Conservation (phyloP, 2,329 filamentous ascomycete genomes). For the Calonectria montana region DNA sequence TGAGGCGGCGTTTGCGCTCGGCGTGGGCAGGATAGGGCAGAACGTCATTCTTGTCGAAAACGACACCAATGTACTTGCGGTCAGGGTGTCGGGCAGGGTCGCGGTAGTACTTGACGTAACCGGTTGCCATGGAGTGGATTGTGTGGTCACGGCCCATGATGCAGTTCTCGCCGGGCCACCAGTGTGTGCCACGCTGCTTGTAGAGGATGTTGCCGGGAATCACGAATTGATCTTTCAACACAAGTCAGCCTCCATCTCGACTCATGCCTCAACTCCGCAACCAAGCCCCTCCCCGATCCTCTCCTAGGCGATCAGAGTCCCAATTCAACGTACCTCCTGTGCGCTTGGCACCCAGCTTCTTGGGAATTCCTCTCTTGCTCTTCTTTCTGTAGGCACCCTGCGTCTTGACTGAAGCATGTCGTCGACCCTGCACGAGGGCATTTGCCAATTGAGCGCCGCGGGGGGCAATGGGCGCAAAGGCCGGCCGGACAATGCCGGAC, state of each 20-base stretch:
- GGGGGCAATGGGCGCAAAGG: constrained; percentile 34
- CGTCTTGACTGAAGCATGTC: constrained; percentile 70
- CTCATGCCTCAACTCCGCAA: background rate
- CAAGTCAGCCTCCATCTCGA: constrained; percentile 26
- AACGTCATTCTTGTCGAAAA: constrained; percentile 82
- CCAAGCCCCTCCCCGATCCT: background rate
- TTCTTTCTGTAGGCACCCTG: constrained; percentile 76
- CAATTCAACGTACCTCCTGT: constrained; percentile 75
- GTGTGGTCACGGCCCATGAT: constrained; percentile 97
- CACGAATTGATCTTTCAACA: constrained; percentile 81
- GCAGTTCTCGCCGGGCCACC: constrained; percentile 96
- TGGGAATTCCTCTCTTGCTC: constrained; percentile 71
- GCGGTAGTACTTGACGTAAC: constrained; percentile 97
- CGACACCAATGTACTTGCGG: constrained; percentile 94
- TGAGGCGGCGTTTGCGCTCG: constrained; percentile 79
- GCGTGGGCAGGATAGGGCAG: constrained; percentile 83
- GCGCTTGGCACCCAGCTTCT: constrained; percentile 95
- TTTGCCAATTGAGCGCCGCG: constrained; percentile 49
- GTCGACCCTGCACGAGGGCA: constrained; percentile 60
- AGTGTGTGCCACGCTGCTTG: constrained; percentile 92
- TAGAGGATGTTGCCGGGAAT: constrained; percentile 98
- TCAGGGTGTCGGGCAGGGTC: constrained; percentile 86
- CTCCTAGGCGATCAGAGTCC: background rate
- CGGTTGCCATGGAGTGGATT: constrained; percentile 85
- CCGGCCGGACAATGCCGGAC: constrained; percentile 43